These are phyloP conservation scores for Phellopilus nigrolimitatus DNA, from an alignment of 1,284 basidiomycete genomes.

Conservation along the genomic window DNA sequence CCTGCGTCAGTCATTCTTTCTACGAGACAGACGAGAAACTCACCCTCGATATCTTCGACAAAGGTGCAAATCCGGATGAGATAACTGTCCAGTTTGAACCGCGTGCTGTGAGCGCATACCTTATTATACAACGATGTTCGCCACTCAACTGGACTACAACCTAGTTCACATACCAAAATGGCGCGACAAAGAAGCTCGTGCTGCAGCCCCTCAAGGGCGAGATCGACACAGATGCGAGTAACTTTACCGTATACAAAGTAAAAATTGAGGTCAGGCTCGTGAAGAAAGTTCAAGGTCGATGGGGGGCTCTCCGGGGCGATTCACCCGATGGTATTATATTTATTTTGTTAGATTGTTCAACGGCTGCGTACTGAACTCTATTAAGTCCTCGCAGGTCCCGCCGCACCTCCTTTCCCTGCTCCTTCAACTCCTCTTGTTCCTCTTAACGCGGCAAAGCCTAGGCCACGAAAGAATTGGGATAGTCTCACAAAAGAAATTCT, in stretches of 20 bases:
- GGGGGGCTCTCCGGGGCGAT: slow-evolving; percentile 74
- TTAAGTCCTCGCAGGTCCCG: slow-evolving; percentile 27
- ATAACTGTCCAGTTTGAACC: slow-evolving; percentile 63
- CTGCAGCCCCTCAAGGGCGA: slow-evolving; percentile 78
- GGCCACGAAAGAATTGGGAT: slow-evolving; percentile 76
- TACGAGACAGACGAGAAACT: slow-evolving; percentile 79
- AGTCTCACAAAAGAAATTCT: slow-evolving; percentile 68
- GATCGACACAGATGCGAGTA: slow-evolving; percentile 62
- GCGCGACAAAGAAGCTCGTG: slow-evolving; percentile 50
- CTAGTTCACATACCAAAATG: slow-evolving; percentile 59
- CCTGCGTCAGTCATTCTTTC: slow-evolving; percentile 67
- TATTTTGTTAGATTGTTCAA: slow-evolving; percentile 15
- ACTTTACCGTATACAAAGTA: slow-evolving; percentile 70
- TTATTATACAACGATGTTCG: slow-evolving; percentile 3
- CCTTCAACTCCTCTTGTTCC: slow-evolving; percentile 24
- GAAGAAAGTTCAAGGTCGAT: slow-evolving; percentile 63
- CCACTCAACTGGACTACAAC: slow-evolving; percentile 15
- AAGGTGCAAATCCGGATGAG: slow-evolving; percentile 61
- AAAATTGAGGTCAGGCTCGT: slow-evolving; percentile 75
- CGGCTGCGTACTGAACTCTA: background rate
- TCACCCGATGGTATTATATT: slow-evolving; percentile 55
- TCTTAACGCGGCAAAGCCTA: slow-evolving; percentile 31
- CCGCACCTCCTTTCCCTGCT: slow-evolving; percentile 27
- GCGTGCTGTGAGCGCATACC: slow-evolving; percentile 47
- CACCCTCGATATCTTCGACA: slow-evolving; percentile 76